phyloP scores from a whole-genome alignment of 306 rosid species.

The Cucumis sativus region Cucumber_9930_V3 NC_026659.2:17841001-17841500 shows the following conservation, averaged over 20 bases:
- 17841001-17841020: conserved; percentile 77
- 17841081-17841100: conserved; percentile 73
- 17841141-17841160: conserved; percentile 49
- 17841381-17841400: conserved; percentile 50
- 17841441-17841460: conserved; percentile 38
- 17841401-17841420: conserved; percentile 47
- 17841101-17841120: conserved; percentile 73
- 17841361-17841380: conserved; percentile 40
- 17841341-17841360: conserved; percentile 45
- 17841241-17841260: conserved; percentile 49
- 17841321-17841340: conserved; percentile 42
- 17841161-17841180: conserved; percentile 31
- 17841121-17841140: conserved; percentile 27
- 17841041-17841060: conserved; percentile 50
- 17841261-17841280: conserved; percentile 37
- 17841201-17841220: conserved; percentile 45
- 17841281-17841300: conserved; percentile 50
- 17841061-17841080: conserved; percentile 37
- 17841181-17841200: conserved; percentile 73
- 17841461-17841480: conserved; percentile 38
- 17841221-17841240: conserved; percentile 35
- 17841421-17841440: conserved; percentile 37
- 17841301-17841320: conserved; percentile 72
- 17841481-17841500: conserved; percentile 36
- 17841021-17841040: conserved; percentile 50